Conservation (phyloP, 1,139 yeast genomes). For the Zygosaccharomyces pseudobailii region DNA sequence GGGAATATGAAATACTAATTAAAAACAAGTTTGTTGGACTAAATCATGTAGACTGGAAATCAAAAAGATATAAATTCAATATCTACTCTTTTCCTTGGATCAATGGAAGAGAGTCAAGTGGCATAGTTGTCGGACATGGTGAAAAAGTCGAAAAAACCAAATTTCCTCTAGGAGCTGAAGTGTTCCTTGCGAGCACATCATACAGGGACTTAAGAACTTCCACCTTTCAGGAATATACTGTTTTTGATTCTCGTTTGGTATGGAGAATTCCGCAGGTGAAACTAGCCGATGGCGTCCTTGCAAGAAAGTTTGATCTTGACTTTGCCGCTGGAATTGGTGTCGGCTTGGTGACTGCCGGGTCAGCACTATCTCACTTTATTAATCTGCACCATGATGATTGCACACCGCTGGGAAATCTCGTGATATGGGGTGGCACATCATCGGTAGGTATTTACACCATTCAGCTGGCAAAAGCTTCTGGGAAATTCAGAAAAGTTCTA, state of each 20-base stretch:
- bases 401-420: constrained; percentile 7
- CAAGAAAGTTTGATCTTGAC: constrained; percentile 21
- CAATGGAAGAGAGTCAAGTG: constrained; percentile 46
- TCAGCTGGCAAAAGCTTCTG: constrained; percentile 42
- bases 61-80: constrained; percentile 46
- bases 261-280: constrained; percentile 39
- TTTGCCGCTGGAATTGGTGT: constrained; percentile 47
- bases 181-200: constrained; percentile 43
- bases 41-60: constrained; percentile 50
- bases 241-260: constrained; percentile 41
- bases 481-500: constrained; percentile 37
- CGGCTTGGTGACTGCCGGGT: constrained; percentile 45
- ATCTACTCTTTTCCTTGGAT: constrained; percentile 48
- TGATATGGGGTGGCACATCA: constrained; percentile 49
- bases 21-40: constrained; percentile 42
- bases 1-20: constrained; percentile 38
- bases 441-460: constrained; percentile 43
- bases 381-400: constrained; percentile 15
- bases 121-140: constrained; percentile 38
- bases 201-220: constrained; percentile 45
- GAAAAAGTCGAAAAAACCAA: constrained; percentile 27
- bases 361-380: constrained; percentile 37
- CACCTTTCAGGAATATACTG: constrained; percentile 45
- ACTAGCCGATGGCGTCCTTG: constrained; percentile 16
- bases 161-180: constrained; percentile 37